Percentiles rank a stretch among this genome's conserved stretches.
These are phyloP conservation scores for Jacaranda copaia DNA, from an alignment of 257 asterid genomes.

Conservation along the genomic window DNA sequence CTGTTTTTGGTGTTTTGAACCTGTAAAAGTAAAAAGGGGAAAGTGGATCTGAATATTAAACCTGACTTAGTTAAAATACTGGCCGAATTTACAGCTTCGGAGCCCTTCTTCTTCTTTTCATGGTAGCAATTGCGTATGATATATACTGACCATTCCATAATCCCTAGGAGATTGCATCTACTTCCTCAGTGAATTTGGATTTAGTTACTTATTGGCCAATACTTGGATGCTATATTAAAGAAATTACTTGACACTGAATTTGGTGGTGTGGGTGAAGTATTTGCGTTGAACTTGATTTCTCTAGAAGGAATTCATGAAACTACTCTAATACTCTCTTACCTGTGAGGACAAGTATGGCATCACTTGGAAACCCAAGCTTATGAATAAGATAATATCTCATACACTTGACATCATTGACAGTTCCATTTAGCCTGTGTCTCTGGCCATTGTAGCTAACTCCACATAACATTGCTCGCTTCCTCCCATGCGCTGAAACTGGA, in stretches of 20 bases:
- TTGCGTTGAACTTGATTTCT: background rate
- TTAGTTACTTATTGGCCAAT: background rate
- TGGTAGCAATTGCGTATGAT: background rate
- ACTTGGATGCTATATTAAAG: constrained; percentile 10
- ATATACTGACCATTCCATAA: background rate
- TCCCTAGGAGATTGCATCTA: background rate
- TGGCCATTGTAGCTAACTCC: constrained; percentile 68
- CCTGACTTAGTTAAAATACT: background rate
- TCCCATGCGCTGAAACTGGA: constrained; percentile 47
- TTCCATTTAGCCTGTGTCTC: constrained; percentile 57
- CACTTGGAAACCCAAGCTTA: constrained; percentile 62
- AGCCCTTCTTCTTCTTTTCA: background rate
- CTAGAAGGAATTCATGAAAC: background rate
- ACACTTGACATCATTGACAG: constrained; percentile 61
- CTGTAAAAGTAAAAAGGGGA: background rate
- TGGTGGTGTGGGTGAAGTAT: constrained; percentile 20
- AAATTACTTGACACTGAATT: background rate
- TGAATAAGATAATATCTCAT: constrained; percentile 56
- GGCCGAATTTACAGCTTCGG: background rate
- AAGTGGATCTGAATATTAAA: background rate
- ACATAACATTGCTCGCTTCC: constrained; percentile 70
- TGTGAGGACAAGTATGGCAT: constrained; percentile 62
- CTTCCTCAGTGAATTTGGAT: background rate
- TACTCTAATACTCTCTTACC: constrained; percentile 46
- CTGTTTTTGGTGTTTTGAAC: background rate